phyloP scores from a whole-genome alignment of 139 green algal species.

The Ettlia oleoabundans region DNA sequence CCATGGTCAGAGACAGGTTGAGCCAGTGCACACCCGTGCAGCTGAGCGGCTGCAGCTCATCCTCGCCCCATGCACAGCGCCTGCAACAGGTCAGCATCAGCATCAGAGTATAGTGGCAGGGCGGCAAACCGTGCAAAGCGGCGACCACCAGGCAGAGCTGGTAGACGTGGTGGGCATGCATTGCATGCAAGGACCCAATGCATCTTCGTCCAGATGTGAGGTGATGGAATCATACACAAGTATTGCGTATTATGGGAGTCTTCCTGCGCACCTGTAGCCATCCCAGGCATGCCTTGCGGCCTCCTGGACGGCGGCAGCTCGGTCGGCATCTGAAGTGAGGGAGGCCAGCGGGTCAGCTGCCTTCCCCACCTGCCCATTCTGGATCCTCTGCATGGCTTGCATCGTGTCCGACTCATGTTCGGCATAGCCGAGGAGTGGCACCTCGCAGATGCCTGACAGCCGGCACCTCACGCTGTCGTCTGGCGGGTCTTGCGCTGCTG shows the following conservation, averaged over 20 bases:
- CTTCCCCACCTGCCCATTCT: background rate
- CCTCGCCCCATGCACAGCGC: constrained; percentile 75
- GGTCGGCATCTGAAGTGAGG: constrained; percentile 1
- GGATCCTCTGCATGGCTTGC: background rate
- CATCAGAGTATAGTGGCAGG: too few species aligned
- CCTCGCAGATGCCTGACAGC: constrained; percentile 72
- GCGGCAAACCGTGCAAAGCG: too few species aligned
- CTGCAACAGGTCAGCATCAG: constrained; percentile 9
- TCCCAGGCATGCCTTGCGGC: constrained; percentile 20
- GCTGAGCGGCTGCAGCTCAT: constrained; percentile 77
- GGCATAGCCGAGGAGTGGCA: constrained; percentile 27
- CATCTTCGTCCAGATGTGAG: background rate
- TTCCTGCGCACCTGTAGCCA: constrained; percentile 20
- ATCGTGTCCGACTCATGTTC: background rate
- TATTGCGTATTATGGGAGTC: too few species aligned
- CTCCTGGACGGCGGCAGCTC: background rate
- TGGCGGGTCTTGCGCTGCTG: background rate
- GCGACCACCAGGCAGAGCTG: background rate
- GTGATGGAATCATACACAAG: too few species aligned
- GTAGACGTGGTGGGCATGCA: background rate
- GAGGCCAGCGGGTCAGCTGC: constrained; percentile 19
- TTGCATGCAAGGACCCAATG: background rate
- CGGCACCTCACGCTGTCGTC: constrained; percentile 68
- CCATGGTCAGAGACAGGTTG: constrained; percentile 74
- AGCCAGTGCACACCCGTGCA: constrained; percentile 60